Evolutionary conservation across 2,329 filamentous ascomycete genomes (phyloP), one percentile per base, ranked within the genome.

Genomic region (Fusarium austroafricanum): DNA sequence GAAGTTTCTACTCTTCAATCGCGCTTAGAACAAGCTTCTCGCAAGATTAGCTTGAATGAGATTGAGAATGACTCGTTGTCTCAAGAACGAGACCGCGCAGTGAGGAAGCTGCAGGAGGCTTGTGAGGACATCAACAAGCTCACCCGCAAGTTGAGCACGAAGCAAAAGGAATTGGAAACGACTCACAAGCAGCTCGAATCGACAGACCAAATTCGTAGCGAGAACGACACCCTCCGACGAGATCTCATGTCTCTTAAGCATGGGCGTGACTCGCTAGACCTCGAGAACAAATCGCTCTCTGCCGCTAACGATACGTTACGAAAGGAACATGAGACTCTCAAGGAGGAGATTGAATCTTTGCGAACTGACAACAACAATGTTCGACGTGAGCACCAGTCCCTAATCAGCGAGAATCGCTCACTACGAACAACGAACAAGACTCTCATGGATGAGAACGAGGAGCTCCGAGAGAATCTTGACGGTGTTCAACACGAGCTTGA

Each of bases 11-110:
- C 87, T 20, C 79, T 92, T 37, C 86, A 90, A 71, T 80, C 84
- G 10, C 87, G 86, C 17, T 79, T 92, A 2, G 87, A 90, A 61
- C 84, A 89, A 66, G 83, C 86, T 37, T 87, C 89, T 55, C 86
- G 86, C 43, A 90, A 90, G 73, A 80, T 86, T 23, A 87, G 84
- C 62, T 82, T 87, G n/a, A 83, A 85, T 35, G 87, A 91, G 50
- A 88, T 89, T 52, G 85, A 89, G 64, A 88, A 86, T 60, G 86
- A 90, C 64, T 85, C 88, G 5, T 78, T 91, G 40, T 83, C 83
- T 5, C 83, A 86, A 29, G 90, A 92, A 76, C 85, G 89, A 29
- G 89, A 92, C 68, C 87, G 88, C 45, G 85, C 90, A 37, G 82
- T 90, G 47, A 84, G 83, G 51, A 89, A 90, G 71, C 82, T 90